Evolutionary conservation across 192 early-diverging fungal genomes (phyloP), one percentile per base, ranked within the genome.

Genomic region (Umbelopsis vinacea): DNA sequence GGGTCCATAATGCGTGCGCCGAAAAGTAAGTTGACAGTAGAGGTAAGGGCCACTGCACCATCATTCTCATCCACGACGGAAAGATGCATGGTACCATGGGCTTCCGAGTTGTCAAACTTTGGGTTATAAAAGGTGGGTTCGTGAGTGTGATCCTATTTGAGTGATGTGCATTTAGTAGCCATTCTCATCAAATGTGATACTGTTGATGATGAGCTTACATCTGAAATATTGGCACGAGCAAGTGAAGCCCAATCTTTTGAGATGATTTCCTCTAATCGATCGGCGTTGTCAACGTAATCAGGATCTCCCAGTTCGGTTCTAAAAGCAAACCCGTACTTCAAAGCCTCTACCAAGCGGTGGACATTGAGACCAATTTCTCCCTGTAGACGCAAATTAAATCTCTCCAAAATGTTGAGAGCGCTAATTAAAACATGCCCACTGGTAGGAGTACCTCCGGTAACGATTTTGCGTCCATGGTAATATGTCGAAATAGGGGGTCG

Each of bases 21-120:
- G 85, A 97, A 97, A 57, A 92, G 79, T 45, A 97, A 79, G 79
- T 98, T 98, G 7, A 94, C 85, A 0, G 97, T 98, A 29, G 92
- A 94, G 2, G 95, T 97, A 71, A 96, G 69, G 2, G 93, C 80
- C n/a, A 95, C 95, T 0, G 93, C 93, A 72, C 87, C 81, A 66
- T 92, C 88, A 46, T 92, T 77, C 22, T 81, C 71, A 79, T 91
- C 90, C 8, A 98, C 73, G 19, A 92, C 85, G 0, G 95, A 97
- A 23, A 98, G 71, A 80, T 97, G 96, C 33, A 94, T 95, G 7
- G 97, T 98, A 19, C 97, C 97, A 70, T 95, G 97, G 70, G 90
- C 89, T 45, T 91, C 89, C 12, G 87, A 81, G 14, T 89, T 79
- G 22, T 92, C 91, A 84, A 90, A 97, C 46, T 85, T 74, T 17